These are phyloP conservation scores for Paramarasmius palmivorus DNA, from an alignment of 1,284 basidiomycete species.

Conservation along the genomic window DNA sequence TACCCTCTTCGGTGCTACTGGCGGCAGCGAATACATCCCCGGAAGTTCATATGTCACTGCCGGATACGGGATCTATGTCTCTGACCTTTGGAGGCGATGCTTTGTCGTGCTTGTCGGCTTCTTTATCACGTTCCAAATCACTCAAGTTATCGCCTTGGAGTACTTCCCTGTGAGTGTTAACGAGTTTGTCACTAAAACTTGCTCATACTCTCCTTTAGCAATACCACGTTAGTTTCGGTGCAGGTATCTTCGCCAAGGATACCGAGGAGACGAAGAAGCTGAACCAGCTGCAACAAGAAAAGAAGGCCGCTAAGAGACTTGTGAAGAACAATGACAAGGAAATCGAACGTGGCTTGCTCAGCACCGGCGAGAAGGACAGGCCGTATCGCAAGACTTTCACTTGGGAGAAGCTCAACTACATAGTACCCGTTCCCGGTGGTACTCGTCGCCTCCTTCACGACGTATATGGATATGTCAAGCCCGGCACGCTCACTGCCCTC, in stretches of 20 bases:
- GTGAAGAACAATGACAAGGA: constrained; percentile 25
- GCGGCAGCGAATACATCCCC: constrained; percentile 47
- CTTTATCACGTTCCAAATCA: constrained; percentile 66
- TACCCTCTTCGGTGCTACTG: constrained; percentile 59
- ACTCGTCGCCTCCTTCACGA: constrained; percentile 75
- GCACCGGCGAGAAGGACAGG: constrained; percentile 15
- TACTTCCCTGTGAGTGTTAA: constrained; percentile 58
- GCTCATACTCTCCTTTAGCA: constrained; percentile 36
- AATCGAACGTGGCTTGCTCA: constrained; percentile 27
- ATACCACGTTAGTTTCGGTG: constrained; percentile 45
- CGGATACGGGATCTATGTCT: constrained; percentile 49
- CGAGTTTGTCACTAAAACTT: background rate
- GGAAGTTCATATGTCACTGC: constrained; percentile 63
- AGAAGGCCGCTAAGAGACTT: constrained; percentile 35
- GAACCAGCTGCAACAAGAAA: constrained; percentile 61
- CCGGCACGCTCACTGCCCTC: constrained; percentile 79
- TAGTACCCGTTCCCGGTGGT: constrained; percentile 74
- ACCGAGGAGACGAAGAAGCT: constrained; percentile 64
- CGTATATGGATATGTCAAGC: constrained; percentile 87
- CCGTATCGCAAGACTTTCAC: constrained; percentile 58
- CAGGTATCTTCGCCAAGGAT: constrained; percentile 75
- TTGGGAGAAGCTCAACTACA: constrained; percentile 73
- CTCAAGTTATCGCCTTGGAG: constrained; percentile 63
- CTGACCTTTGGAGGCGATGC: constrained; percentile 63
- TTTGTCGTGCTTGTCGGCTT: constrained; percentile 61